Base-by-base conservation (phyloP, 2,329 filamentous ascomycete genomes). In the Colletotrichum sp. region DNA sequence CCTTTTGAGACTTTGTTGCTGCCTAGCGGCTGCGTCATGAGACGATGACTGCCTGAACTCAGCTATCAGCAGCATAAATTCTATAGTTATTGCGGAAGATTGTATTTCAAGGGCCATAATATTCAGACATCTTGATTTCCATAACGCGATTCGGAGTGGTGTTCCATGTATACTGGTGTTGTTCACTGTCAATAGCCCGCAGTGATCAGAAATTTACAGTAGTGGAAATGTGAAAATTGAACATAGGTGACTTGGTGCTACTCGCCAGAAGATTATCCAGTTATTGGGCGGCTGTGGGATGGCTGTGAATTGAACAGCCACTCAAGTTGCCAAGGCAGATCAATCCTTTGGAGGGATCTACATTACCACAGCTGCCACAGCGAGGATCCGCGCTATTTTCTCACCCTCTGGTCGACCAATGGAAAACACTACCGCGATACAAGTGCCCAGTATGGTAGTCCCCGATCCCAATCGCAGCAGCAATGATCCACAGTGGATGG, bases 201-300 rank as follows among this genome's bases (percentile, higher is more conserved):
- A 52, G 44, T 22, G 44, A 22, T 48, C 0, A 7, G 10, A 13
- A 2, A 13, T 13, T 22, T 34, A 4, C 1, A 4, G 32, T 34
- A 15, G 13, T 6, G 18, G 1, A 1, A 48, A 1, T 22, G 44
- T 52, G n/a, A 0, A 22, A 22, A 22, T 52, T 52, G n/a, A 22
- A 22, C 0, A 52, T 1, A 12, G 0, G 0, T 3, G 44, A 48
- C 44, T 1, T 22, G n/a, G n/a, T 48, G 44, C 2, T 22, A 13
- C n/a, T n/a, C 0, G 44, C n/a, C 44, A 2, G 10, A 1, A 1
- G 44, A 22, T 52, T 13, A 13, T 22, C 16, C n/a, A 22, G 10
- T 52, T 18, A 39, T 39, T 52, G 44, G 44, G n/a, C 1, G 44
- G 44, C 44, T 52, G 44, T 52, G n/a, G 12, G 44, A 22, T 52